phyloP scores from a whole-genome alignment of 768 basidiomycete genomes.

The Amanita thiersii region DNA sequence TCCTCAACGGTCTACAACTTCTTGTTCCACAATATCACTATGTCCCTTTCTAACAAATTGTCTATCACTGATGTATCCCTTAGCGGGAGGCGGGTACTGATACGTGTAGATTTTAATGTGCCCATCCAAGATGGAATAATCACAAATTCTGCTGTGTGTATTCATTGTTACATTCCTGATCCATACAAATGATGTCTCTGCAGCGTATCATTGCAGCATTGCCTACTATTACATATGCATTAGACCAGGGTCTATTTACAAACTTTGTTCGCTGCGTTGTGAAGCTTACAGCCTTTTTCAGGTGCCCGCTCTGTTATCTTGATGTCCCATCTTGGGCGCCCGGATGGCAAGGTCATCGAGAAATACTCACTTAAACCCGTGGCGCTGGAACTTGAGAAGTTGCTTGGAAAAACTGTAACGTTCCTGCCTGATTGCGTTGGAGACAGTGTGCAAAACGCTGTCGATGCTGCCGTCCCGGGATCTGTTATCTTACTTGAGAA shows the following conservation, averaged over 20 bases:
- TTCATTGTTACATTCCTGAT: slow-evolving; percentile 9
- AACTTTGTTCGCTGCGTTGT: slow-evolving; percentile 8
- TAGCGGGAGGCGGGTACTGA: slow-evolving; percentile 82
- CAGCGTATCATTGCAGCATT: slow-evolving; percentile 96
- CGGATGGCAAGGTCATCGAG: slow-evolving; percentile 81
- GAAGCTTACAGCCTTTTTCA: slow-evolving; percentile 21
- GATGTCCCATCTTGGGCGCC: slow-evolving; percentile 98
- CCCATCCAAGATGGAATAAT: slow-evolving; percentile 86
- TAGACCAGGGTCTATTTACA: slow-evolving; percentile 54
- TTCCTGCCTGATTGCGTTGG: slow-evolving; percentile 88
- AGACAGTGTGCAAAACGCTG: slow-evolving; percentile 71
- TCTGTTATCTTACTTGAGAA: slow-evolving; percentile 91
- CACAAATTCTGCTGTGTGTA: slow-evolving; percentile 90
- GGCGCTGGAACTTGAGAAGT: slow-evolving; percentile 69
- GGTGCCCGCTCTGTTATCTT: slow-evolving; percentile 79
- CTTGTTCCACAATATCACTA: slow-evolving; percentile 34
- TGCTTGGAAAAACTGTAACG: slow-evolving; percentile 61
- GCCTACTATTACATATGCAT: slow-evolving; percentile 90
- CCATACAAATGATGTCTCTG: slow-evolving; percentile 12
- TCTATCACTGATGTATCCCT: slow-evolving; percentile 87
- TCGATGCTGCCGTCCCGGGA: slow-evolving; percentile 56
- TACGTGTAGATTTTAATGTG: slow-evolving; percentile 96
- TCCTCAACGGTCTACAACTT: too few species aligned
- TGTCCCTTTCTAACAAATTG: slow-evolving; percentile 96
- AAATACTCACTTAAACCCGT: slow-evolving; percentile 93